phyloP scores from a whole-genome alignment of 2,329 filamentous ascomycete species.

The Fusarium sp. region DNA sequence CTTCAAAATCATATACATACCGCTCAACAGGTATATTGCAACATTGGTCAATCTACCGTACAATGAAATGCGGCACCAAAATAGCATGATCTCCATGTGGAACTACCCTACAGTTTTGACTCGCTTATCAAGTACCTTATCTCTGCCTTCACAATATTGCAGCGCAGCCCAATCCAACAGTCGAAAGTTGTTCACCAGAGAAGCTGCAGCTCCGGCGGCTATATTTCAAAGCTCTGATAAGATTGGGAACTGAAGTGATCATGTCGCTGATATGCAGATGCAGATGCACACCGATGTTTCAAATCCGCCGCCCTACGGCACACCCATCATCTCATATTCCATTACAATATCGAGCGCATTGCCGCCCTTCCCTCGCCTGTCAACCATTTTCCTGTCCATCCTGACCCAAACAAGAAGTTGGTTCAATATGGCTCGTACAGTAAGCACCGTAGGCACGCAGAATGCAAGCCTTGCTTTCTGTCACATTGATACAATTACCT shows the following conservation, averaged over 20 bases:
- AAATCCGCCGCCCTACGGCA: neutral
- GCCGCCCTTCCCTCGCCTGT: neutral
- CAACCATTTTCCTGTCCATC: conserved; percentile 7
- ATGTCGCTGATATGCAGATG: conserved; percentile 21
- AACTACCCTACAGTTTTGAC: neutral
- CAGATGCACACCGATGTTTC: conserved; percentile 41
- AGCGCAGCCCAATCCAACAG: neutral
- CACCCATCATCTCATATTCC: conserved; percentile 14
- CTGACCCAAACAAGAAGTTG: conserved; percentile 4
- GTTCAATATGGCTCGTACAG: neutral
- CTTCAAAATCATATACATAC: neutral
- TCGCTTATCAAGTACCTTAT: neutral
- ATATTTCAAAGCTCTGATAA: neutral
- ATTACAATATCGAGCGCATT: conserved; percentile 8
- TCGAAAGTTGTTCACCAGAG: conserved; percentile 4
- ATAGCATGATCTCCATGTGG: neutral
- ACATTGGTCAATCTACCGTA: neutral
- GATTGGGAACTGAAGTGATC: conserved; percentile 8
- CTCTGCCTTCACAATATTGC: neutral
- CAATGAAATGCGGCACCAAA: neutral
- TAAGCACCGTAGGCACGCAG: neutral
- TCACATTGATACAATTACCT: neutral
- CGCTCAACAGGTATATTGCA: neutral
- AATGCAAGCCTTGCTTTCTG: neutral
- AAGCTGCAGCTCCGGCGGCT: conserved; percentile 5